These are phyloP conservation scores for Termitomyces sp. DNA, from an alignment of 1,284 basidiomycete genomes.

Conservation along the genomic window DNA sequence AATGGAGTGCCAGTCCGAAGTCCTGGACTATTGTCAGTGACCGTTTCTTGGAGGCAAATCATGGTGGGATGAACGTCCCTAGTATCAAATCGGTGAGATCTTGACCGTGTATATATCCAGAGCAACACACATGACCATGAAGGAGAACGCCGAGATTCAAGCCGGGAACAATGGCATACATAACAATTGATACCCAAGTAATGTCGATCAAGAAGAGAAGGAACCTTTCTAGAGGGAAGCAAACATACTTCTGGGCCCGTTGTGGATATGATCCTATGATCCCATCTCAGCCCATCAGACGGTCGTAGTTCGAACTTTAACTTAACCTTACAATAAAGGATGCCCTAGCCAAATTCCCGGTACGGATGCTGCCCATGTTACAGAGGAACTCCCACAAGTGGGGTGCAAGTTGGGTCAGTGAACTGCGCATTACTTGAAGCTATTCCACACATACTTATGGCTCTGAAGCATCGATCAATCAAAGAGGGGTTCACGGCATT, in stretches of 20 bases:
- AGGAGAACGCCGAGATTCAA: conserved; percentile 2
- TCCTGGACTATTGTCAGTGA: not conserved
- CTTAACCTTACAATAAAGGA: not conserved
- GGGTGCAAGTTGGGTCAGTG: not conserved
- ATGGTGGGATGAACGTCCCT: not conserved
- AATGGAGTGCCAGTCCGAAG: not conserved
- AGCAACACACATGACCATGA: not conserved
- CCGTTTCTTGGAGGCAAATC: not conserved
- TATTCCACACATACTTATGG: too few relatives aligned
- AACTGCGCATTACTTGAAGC: not conserved
- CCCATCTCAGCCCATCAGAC: conserved; percentile 6
- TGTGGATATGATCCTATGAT: conserved; percentile 8
- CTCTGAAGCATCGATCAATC: not conserved
- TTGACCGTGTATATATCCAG: not conserved
- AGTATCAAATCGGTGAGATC: not conserved
- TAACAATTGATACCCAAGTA: not conserved
- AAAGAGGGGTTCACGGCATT: not conserved
- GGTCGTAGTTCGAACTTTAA: conserved; percentile 1
- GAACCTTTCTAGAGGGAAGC: not conserved
- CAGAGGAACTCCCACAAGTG: not conserved
- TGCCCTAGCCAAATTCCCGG: not conserved
- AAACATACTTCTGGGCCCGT: conserved; percentile 1
- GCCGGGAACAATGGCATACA: not conserved
- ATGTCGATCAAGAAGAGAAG: conserved; percentile 13
- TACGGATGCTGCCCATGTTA: not conserved